Conservation (phyloP, 306 rosid genomes). For the Phaseolus lunatus region DNA sequence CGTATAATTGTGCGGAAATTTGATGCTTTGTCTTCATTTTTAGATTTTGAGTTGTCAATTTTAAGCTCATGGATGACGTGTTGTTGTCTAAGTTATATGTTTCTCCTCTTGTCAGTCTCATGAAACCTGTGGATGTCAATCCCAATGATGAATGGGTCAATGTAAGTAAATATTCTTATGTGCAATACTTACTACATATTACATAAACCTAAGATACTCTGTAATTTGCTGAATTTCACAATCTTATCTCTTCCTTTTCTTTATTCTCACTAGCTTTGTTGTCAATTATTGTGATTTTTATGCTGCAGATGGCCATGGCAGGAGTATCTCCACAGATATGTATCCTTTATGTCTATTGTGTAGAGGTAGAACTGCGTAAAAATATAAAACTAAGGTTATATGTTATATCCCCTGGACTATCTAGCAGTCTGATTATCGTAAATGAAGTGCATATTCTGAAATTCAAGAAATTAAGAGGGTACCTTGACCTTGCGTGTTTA, state of each 20-base stretch:
- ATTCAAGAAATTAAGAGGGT: slow-evolving; percentile 24
- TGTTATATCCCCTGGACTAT: slow-evolving; percentile 17
- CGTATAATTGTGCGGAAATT: slow-evolving; percentile 28
- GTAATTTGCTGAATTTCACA: slow-evolving; percentile 32
- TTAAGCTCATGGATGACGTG: slow-evolving; percentile 9
- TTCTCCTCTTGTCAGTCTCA: slow-evolving; percentile 72
- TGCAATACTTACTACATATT: slow-evolving; percentile 20
- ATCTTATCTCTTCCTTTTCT: slow-evolving; percentile 26
- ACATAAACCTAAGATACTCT: slow-evolving; percentile 10
- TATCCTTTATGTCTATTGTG: slow-evolving; percentile 66
- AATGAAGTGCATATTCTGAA: slow-evolving; percentile 26
- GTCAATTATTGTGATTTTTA: slow-evolving; percentile 46
- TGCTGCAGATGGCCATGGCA: slow-evolving; percentile 91
- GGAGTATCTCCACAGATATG: slow-evolving; percentile 95
- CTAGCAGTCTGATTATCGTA: slow-evolving; percentile 6
- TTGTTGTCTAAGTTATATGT: slow-evolving; percentile 31
- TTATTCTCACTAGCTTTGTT: slow-evolving; percentile 39
- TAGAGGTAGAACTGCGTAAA: slow-evolving; percentile 2
- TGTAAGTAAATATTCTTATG: slow-evolving; percentile 63
- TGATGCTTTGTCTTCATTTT: slow-evolving; percentile 26
- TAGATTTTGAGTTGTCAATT: slow-evolving; percentile 33
- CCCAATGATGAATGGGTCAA: slow-evolving; percentile 95
- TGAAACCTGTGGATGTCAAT: slow-evolving; percentile 92
- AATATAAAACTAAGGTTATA: slow-evolving; percentile 22
- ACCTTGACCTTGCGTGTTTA: slow-evolving; percentile 42